phyloP scores from a whole-genome alignment of 164 flowering plant genomes.

The Stephania japonica region DNA sequence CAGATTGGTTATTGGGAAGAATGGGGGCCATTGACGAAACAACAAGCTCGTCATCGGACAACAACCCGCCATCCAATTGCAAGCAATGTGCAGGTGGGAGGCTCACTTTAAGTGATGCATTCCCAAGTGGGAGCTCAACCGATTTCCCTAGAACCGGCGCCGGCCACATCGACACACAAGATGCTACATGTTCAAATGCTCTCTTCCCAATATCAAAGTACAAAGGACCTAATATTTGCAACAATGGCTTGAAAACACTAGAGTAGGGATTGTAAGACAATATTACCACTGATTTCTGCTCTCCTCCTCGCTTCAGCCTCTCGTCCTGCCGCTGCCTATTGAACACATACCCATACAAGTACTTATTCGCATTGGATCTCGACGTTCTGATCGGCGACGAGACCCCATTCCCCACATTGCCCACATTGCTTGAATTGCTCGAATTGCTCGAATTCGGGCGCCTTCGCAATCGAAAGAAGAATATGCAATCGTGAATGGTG shows the following conservation, averaged over 20 bases:
- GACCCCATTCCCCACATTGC: no score
- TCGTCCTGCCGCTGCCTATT: conserved; percentile 98
- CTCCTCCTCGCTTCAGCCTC: conserved; percentile 94
- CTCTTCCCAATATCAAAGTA: conserved; percentile 85
- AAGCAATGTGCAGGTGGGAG: conserved; percentile 86
- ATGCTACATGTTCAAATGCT: conserved; percentile 82
- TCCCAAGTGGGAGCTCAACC: conserved; percentile 96
- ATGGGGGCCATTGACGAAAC: conserved; percentile 64
- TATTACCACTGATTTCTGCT: conserved; percentile 93
- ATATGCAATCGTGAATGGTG: conserved; percentile 93
- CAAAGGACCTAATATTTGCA: conserved; percentile 95
- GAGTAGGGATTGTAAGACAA: conserved; percentile 72
- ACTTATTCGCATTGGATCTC: no score
- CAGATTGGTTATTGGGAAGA: conserved; percentile 70
- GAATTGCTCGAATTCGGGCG: background rate
- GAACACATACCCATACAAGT: conserved; percentile 89
- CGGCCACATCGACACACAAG: conserved; percentile 84
- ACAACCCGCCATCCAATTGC: conserved; percentile 48
- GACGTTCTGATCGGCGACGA: no score
- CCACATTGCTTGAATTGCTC: no score
- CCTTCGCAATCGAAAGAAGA: conserved; percentile 72
- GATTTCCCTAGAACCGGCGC: conserved; percentile 64
- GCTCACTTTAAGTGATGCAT: conserved; percentile 71
- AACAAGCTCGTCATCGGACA: conserved; percentile 46
- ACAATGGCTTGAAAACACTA: conserved; percentile 82